Evolutionary conservation across 129 eudicot species (phyloP).

Genomic region (Apium graveolens): DNA sequence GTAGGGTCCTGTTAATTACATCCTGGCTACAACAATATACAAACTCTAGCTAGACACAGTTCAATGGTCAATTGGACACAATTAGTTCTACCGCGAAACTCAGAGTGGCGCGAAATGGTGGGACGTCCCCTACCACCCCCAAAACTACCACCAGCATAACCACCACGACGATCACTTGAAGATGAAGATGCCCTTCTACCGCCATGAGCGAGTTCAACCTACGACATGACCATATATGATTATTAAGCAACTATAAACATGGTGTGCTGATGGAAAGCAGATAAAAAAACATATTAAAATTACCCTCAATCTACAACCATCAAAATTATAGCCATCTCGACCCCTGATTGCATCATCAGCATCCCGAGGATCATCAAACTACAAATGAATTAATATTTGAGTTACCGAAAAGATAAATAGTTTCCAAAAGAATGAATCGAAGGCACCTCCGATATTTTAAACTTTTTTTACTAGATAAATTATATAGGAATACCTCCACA

Average conservation of each 20-base stretch:
- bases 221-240: not conserved
- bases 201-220: slow-evolving; percentile 98
- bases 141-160: slow-evolving; percentile 42
- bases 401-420: not conserved
- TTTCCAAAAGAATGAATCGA: not conserved
- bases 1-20: not conserved
- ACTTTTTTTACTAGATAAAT: not conserved
- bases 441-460: not conserved
- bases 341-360: slow-evolving; percentile 99
- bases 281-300: not conserved
- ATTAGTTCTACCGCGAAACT: slow-evolving; percentile 51
- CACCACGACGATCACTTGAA: slow-evolving; percentile 52
- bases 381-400: slow-evolving; percentile 13
- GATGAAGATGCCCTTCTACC: slow-evolving; percentile 80
- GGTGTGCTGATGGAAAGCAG: not conserved
- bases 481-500: slow-evolving; percentile 58
- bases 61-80: not conserved
- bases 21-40: not conserved
- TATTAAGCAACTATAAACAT: not conserved
- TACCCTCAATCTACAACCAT: slow-evolving; percentile 95
- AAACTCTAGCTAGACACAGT: not conserved
- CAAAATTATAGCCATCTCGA: slow-evolving; percentile 96
- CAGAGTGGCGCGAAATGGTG: slow-evolving; percentile 60
- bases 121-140: slow-evolving; percentile 33
- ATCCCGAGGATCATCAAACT: slow-evolving; percentile 88